Conservation (phyloP, 2,329 filamentous ascomycete genomes). For the Aspergillus felis region DNA sequence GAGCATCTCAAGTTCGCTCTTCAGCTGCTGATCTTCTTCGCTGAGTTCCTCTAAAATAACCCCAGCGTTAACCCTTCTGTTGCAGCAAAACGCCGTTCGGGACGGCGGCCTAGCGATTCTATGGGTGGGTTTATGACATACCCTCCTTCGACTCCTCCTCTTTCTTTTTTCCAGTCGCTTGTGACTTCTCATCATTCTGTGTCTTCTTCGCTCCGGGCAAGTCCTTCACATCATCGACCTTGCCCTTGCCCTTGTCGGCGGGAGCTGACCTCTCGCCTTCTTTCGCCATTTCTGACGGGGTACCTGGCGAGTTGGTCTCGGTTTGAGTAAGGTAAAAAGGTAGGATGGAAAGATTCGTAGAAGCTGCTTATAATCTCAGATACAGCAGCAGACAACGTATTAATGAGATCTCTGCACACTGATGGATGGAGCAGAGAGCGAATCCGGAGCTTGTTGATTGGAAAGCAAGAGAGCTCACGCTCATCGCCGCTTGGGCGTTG, state of each 20-base stretch:
- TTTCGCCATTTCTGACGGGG: slow-evolving; percentile 70
- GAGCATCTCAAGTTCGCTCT: slow-evolving; percentile 96
- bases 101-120: slow-evolving; percentile 7
- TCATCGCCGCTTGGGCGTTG: slow-evolving; percentile 21
- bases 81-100: slow-evolving; percentile 31
- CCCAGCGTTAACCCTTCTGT: slow-evolving; percentile 23
- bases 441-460: slow-evolving; percentile 25
- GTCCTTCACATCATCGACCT: slow-evolving; percentile 68
- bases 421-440: slow-evolving; percentile 16
- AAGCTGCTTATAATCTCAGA: slow-evolving; percentile 9
- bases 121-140: slow-evolving; percentile 31
- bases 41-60: slow-evolving; percentile 76
- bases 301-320: slow-evolving; percentile 28
- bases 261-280: slow-evolving; percentile 81
- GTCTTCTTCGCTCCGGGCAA: slow-evolving; percentile 50
- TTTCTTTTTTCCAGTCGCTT: slow-evolving; percentile 68
- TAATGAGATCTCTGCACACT: slow-evolving; percentile 10
- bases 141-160: slow-evolving; percentile 64
- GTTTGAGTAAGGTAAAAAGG: slow-evolving; percentile 5
- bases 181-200: slow-evolving; percentile 65
- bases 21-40: slow-evolving; percentile 97
- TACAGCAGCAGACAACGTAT: slow-evolving; percentile 8
- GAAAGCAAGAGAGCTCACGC: slow-evolving; percentile 21
- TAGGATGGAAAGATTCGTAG: neutral
- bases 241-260: slow-evolving; percentile 94